Conservation (phyloP, 2,329 filamentous ascomycete species). For the Escovopsis sp. region DNA sequence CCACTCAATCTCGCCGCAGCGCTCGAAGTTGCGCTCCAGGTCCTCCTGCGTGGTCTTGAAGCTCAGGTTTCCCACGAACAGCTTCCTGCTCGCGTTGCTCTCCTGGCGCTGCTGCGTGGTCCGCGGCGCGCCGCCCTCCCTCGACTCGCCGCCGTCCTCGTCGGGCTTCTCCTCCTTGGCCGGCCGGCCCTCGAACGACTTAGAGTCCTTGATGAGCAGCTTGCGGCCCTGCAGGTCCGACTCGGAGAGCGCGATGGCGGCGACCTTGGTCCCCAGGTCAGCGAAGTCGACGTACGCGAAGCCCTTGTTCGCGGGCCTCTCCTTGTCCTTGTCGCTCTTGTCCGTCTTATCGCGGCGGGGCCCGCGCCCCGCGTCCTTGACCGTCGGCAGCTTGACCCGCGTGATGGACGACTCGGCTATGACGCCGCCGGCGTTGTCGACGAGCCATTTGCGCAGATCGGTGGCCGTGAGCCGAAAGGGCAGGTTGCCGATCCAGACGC, state of each 20-base stretch:
- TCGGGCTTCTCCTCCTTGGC: constrained; percentile 33
- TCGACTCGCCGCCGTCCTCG: constrained; percentile 15
- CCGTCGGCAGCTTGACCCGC: constrained; percentile 63
- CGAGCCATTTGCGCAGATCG: constrained; percentile 68
- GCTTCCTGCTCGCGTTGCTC: constrained; percentile 56
- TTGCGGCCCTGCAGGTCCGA: constrained; percentile 60
- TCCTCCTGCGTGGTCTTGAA: constrained; percentile 74
- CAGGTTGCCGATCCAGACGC: constrained; percentile 93
- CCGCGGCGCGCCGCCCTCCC: constrained; percentile 13
- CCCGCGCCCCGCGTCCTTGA: constrained; percentile 33
- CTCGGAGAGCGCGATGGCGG: constrained; percentile 79
- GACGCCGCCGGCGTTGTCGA: constrained; percentile 50
- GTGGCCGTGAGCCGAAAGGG: constrained; percentile 65
- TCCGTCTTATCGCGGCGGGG: too few relatives aligned
- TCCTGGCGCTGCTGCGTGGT: constrained; percentile 21
- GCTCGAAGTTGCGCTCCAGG: constrained; percentile 64
- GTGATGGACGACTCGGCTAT: constrained; percentile 62
- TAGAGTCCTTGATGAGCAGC: constrained; percentile 85
- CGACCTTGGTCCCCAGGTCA: constrained; percentile 51
- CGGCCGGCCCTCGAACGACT: constrained; percentile 80
- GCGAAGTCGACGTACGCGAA: constrained; percentile 94
- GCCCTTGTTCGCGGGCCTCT: constrained; percentile 56
- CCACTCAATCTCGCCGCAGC: constrained; percentile 70
- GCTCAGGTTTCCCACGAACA: constrained; percentile 84
- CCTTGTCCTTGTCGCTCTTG: constrained; percentile 11